Conservation (phyloP, 805 yeast genomes). For the Lipomyces starkeyi region DNA sequence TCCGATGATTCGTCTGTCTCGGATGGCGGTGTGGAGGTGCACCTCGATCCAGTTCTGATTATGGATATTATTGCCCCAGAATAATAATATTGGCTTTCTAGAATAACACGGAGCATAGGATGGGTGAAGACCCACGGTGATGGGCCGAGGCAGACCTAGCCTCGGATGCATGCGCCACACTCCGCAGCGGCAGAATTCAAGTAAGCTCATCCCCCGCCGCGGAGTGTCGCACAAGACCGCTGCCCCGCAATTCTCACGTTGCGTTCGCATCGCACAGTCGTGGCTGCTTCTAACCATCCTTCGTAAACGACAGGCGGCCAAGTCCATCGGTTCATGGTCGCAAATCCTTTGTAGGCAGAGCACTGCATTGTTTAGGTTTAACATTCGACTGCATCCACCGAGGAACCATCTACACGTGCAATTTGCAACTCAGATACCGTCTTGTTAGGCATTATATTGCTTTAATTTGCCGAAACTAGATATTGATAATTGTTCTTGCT, state of each 20-base stretch:
- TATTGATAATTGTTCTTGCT: too few species aligned
- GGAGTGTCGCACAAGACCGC: neutral
- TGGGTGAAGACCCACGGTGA: neutral
- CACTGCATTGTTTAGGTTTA: too few species aligned
- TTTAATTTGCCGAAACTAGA: neutral
- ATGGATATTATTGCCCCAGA: neutral
- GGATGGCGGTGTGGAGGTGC: neutral
- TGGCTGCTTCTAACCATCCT: neutral
- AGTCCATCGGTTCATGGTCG: too few species aligned
- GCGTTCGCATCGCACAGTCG: neutral
- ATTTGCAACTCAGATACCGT: neutral
- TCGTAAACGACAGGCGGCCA: neutral
- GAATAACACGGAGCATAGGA: neutral
- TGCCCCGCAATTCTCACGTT: neutral
- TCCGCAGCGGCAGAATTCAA: neutral
- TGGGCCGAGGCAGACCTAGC: neutral
- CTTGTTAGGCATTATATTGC: too few species aligned
- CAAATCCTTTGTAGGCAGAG: too few species aligned
- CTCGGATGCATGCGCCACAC: constrained; percentile 2
- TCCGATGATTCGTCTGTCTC: neutral
- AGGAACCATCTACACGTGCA: neutral
- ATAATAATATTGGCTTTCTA: neutral
- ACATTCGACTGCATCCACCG: too few species aligned
- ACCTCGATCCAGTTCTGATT: neutral
- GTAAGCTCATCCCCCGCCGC: neutral